Base-by-base conservation (phyloP, 2,329 filamentous ascomycete species). In the Scedosporium apiospermum region DNA sequence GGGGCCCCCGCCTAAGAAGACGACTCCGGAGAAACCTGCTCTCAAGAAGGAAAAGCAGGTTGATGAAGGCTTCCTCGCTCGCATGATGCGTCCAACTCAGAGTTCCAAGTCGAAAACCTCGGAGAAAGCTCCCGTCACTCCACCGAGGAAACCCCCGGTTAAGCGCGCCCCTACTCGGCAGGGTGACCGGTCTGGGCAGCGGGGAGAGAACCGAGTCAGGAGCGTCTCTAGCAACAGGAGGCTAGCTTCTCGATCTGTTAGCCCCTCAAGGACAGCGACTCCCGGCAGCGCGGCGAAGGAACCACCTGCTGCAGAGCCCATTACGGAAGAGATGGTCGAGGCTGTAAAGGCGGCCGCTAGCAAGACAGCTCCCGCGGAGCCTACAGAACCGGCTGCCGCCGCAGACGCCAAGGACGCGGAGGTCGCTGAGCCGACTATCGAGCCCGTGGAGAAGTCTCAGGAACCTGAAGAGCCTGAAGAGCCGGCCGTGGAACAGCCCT, bases 1-100 rank as follows among this genome's bases (percentile, higher is more conserved):
- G 18, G 84, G 83, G 1, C 82, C 78, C 2, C 83, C 84, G 6
- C 82, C 84, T 2, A 87, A 84, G 72, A 86, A 82, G 66, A 46
- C 63, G 6, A 49, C 81, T 64, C 71, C 78, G 72, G 78, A 80
- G 53, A 70, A 78, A 67, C 68, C 81, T 60, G 65, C 79, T 6
- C 72, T 77, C 1, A 81, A 80, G 67, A 78, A 79, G 64, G 77
- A 82, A 27, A 79, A 78, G 57, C 81, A 82, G 18, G 78, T 88
- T 1, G 87, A 90, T 66, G 87, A 90, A 66, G 75, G 85, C 14
- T 93, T 93, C 74, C 76, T 93, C 27, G 88, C 88, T n/a, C 84
- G 89, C 61, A 91, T 93, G 89, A 92, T 88, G 85, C 80, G 89
- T 49, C 89, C 89, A 2, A 93, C 89, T 0, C 83, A 88, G 55